Base-by-base conservation (phyloP, 2,329 filamentous ascomycete genomes). In the Arthroderma sp. region DNA sequence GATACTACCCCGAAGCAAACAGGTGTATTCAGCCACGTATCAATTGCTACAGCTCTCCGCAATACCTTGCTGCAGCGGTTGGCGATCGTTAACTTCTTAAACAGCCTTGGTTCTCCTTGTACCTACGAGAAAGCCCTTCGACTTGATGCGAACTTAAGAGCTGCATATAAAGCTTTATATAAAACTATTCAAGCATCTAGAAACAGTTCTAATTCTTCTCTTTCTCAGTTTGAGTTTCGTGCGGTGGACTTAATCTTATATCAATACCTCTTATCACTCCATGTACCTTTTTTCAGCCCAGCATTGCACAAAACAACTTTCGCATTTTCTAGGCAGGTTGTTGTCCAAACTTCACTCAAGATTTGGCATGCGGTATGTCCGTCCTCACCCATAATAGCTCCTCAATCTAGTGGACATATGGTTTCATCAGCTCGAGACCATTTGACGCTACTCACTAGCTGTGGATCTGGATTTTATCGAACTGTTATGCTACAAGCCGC, bases 251-350 rank as follows among this genome's bases (percentile, higher is more conserved):
- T 66, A 15, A 54, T 68, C 21, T 61, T 70, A 21, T 62, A 65
- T 23, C 66, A 63, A 1, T 67, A 66, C 37, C 55, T 71, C 1
- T 60, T 61, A 0, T 60, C 66, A 1, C 62, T 72, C 4, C 70
- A 72, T 54, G 56, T 63, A 6, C 68, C 67, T 5, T 70, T 64
- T 49, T 68, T 67, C 21, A 52, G 33, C 2, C 58, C 56, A 5
- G 57, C 64, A 1, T 15, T 65, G 9, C 58, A 61, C 5, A 63
- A 67, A n/a, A 59, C 61, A 1, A 33, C 63, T 0, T 70, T 66
- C 19, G 76, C 78, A 0, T 81, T 75, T 59, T 80, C 80, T 0
- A 67, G 77, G 0, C 78, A 76, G 44, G 72, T 76, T 0, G 68
- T 75, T 0, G 61, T 79, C 4, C 80, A 83, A 5, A 70, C 71